Evolutionary conservation across 208 protist genomes (phyloP), one percentile per base, ranked within the genome.

Genomic region (Crithidia expoeki): DNA sequence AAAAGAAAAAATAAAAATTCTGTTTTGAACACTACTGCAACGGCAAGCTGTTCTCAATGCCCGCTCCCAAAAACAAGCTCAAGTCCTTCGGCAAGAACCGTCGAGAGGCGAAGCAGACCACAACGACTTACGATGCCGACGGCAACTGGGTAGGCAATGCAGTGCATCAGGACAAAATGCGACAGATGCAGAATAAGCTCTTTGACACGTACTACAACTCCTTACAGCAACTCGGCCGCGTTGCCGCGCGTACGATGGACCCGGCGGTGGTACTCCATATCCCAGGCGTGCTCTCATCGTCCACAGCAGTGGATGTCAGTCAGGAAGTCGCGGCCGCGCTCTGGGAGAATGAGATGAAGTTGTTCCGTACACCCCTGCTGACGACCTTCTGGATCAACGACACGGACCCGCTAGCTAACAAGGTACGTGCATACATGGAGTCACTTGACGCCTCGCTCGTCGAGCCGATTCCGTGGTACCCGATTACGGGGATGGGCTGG

Each of bases 361-460:
- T 90, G n/a, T 90, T 95, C 61, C 85, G 88, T 36, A 79, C 77
- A 44, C 81, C 83, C 23, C 83, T 95, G 38, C 82, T 80, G 11
- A 93, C 83, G 10, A 95, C 90, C n/a, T 78, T 93, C 40, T 95
- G 90, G 88, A 76, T 95, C 42, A 92, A 93, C 71, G 88, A 93
- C 70, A 90, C 88, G 1, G 90, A 95, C 56, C 86, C 90, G 0
- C 74, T 95, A 25, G 90, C 88, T 2, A 28, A 17, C 12, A 46
- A 71, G 34, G 80, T 95, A 32, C 62, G 73, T 1, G 57, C 62
- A 30, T 88, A 84, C 72, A 83, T 95, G 63, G 72, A 90, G 58
- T 66, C 74, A 4, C 63, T 86, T 1, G 74, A 81, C 42, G 44
- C 56, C 5, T 46, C 68, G 17, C 57, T 95, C 4, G 83, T 90